Conservation (phyloP, 1,284 basidiomycete genomes). For the Pseudomicrostroma phylloplanum region DNA sequence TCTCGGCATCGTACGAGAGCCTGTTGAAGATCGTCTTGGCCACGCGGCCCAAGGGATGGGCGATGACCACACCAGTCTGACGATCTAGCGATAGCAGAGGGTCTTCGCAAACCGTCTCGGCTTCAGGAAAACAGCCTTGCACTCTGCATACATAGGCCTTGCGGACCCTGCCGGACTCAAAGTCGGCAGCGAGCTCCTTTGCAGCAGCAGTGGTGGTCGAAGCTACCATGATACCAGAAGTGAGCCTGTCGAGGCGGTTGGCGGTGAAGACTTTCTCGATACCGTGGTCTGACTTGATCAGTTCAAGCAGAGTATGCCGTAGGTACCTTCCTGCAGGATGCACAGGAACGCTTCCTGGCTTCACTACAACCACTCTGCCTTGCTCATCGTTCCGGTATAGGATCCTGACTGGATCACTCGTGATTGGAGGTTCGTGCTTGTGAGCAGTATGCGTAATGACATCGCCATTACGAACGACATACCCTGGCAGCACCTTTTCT, state of each 20-base stretch:
- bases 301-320: constrained; percentile 62
- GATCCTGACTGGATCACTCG: constrained; percentile 75
- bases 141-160: constrained; percentile 44
- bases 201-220: constrained; percentile 71
- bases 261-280: constrained; percentile 79
- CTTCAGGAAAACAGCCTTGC: constrained; percentile 65
- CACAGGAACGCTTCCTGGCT: constrained; percentile 48
- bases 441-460: constrained; percentile 84
- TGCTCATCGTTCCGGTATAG: constrained; percentile 69
- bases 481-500: constrained; percentile 68
- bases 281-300: constrained; percentile 77
- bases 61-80: constrained; percentile 90
- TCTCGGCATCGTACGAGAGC: constrained; percentile 73
- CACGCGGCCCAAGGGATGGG: constrained; percentile 53
- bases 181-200: constrained; percentile 57
- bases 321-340: constrained; percentile 45
- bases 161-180: constrained; percentile 64
- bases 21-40: constrained; percentile 85
- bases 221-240: constrained; percentile 92
- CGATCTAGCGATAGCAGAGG: constrained; percentile 86
- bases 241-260: constrained; percentile 88
- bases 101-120: constrained; percentile 73
- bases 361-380: constrained; percentile 75
- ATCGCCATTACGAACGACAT: constrained; percentile 78
- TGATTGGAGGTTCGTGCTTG: constrained; percentile 90